phyloP scores from a whole-genome alignment of 495 filamentous ascomycete species.

The Amniculicola lignicola region DNA sequence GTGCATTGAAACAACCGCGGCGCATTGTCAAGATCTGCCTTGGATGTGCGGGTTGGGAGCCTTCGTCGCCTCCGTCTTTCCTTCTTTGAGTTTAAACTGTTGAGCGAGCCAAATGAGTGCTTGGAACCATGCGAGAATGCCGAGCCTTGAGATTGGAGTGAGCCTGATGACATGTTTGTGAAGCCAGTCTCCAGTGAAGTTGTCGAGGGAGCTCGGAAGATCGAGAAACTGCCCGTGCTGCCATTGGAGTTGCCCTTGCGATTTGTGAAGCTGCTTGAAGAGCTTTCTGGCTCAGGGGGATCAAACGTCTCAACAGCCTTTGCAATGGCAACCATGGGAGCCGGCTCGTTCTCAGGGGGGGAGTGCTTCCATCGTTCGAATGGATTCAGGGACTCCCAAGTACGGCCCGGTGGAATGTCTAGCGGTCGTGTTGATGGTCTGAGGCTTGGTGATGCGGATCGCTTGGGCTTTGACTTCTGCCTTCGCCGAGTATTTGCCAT shows the following conservation, averaged over 20 bases:
- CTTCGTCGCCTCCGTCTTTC: conserved; percentile 69
- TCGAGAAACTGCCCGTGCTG: conserved; percentile 51
- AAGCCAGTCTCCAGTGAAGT: conserved; percentile 63
- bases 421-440: conserved; percentile 49
- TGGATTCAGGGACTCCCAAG: conserved; percentile 49
- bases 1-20: conserved; percentile 70
- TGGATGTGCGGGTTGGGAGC: conserved; percentile 46
- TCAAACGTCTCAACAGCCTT: conserved; percentile 63
- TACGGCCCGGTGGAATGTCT: conserved; percentile 54
- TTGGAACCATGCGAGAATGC: conserved; percentile 67
- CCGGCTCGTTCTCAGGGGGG: conserved; percentile 83
- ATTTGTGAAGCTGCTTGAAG: conserved; percentile 39
- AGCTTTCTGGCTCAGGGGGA: conserved; percentile 19
- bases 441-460: conserved; percentile 35
- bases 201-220: conserved; percentile 63
- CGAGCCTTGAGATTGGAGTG: conserved; percentile 55
- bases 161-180: conserved; percentile 50
- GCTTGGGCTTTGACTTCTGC: conserved; percentile 61
- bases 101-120: conserved; percentile 64
- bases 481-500: conserved; percentile 79
- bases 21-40: conserved; percentile 39
- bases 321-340: conserved; percentile 72
- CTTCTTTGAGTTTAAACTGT: conserved; percentile 51
- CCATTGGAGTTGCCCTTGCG: conserved; percentile 52
- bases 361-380: conserved; percentile 83